Base-by-base conservation (phyloP, 352 stramenopile species). In the Vaucheria bursata region DNA sequence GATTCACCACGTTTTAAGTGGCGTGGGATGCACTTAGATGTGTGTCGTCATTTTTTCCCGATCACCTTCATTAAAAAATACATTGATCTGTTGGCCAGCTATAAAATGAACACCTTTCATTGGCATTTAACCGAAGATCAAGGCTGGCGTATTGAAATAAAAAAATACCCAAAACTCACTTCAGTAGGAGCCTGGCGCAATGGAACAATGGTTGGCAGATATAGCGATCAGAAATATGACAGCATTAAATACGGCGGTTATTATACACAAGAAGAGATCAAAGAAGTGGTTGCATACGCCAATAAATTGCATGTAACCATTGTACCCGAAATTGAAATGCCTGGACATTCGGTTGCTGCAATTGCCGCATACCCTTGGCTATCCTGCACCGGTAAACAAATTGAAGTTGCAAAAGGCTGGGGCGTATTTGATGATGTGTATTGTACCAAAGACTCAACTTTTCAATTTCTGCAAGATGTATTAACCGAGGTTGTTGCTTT, bases 201-300 rank as follows among this genome's bases (percentile, higher is more conserved):
- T 18, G 45, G 25, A 25, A 25, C 45, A 25, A n/a, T n/a, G n/a
- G n/a, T n/a, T n/a, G n/a, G n/a, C n/a, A n/a, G n/a, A n/a, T n/a
- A n/a, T n/a, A n/a, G n/a, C n/a, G n/a, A n/a, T n/a, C n/a, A n/a
- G n/a, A n/a, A n/a, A n/a, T n/a, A n/a, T n/a, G 45, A 59, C 25
- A 25, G 45, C 45, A 18, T 25, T 25, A 18, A 25, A 25, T 59
- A 59, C 45, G 45, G 45, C 45, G 45, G 45, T 18, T 59, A 18
- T 18, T 59, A 59, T 25, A 59, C 45, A 59, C 18, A 59, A 18
- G 45, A 59, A 59, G 45, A 59, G 45, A 59, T 59, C 45, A 18
- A 25, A 18, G 12, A 59, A 18, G 25, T 59, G 12, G 45, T 59
- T 25, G 18, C 45, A 18, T 59, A 18, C 25, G 88, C 45, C 25